Conservation (phyloP, 176 grass and related monocot species). For the Oryza brachyantha region DNA sequence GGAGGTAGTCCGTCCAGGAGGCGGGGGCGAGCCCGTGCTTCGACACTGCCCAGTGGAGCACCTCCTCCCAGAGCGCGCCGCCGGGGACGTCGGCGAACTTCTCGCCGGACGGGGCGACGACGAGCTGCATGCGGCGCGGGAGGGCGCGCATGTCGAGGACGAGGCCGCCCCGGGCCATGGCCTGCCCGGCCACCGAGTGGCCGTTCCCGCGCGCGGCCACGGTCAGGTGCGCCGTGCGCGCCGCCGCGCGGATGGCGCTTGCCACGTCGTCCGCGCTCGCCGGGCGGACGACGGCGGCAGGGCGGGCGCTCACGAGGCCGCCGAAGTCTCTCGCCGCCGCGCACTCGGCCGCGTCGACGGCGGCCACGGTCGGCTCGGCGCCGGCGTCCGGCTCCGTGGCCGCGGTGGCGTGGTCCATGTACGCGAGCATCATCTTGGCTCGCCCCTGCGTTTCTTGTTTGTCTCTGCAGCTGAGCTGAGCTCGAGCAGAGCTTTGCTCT, state of each 20-base stretch:
- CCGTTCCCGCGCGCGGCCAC: slow-evolving; percentile 92
- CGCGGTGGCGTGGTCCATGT: slow-evolving; percentile 55
- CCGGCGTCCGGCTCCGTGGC: slow-evolving; percentile 35
- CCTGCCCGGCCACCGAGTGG: slow-evolving; percentile 80
- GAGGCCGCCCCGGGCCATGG: slow-evolving; percentile 63
- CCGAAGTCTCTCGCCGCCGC: slow-evolving; percentile 76
- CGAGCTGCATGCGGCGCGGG: not conserved
- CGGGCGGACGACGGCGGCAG: slow-evolving; percentile 56
- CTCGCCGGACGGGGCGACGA: not conserved
- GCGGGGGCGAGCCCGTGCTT: slow-evolving; percentile 55
- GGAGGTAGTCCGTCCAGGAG: slow-evolving; percentile 95
- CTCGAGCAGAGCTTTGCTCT: not conserved
- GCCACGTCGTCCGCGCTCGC: slow-evolving; percentile 60
- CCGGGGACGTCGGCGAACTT: slow-evolving; percentile 60
- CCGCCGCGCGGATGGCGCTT: slow-evolving; percentile 44
- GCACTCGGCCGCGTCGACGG: slow-evolving; percentile 51
- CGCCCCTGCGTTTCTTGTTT: not conserved
- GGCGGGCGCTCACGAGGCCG: slow-evolving; percentile 43
- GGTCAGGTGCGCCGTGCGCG: slow-evolving; percentile 34
- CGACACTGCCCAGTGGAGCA: slow-evolving; percentile 72
- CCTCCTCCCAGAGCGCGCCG: slow-evolving; percentile 91
- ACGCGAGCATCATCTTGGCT: slow-evolving; percentile 63
- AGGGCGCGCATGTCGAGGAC: slow-evolving; percentile 88
- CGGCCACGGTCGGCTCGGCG: slow-evolving; percentile 46
- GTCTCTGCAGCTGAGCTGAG: not conserved